These are phyloP conservation scores for Rosa chinensis DNA, from an alignment of 306 rosid genomes.

Conservation along the genomic window DNA sequence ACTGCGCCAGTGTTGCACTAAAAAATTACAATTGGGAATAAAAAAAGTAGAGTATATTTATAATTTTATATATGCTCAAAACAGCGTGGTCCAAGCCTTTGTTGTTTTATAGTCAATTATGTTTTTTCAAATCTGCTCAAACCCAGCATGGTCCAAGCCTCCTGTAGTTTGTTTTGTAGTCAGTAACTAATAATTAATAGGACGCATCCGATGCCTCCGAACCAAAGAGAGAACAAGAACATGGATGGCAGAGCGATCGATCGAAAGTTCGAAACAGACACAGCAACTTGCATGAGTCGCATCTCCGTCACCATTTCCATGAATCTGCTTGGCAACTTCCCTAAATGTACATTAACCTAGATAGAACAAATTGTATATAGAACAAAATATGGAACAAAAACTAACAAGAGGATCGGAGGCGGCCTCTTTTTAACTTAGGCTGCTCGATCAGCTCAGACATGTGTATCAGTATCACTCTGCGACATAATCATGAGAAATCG, in stretches of 20 bases:
- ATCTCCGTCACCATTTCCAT: neutral
- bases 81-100: neutral
- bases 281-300: conserved; percentile 2
- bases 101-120: neutral
- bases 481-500: neutral
- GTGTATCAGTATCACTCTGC: neutral
- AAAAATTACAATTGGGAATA: too few species aligned
- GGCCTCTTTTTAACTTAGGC: neutral
- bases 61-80: too few species aligned
- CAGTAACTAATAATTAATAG: neutral
- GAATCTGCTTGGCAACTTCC: neutral
- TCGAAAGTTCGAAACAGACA: neutral
- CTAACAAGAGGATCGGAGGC: neutral
- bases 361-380: neutral
- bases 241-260: neutral
- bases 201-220: neutral
- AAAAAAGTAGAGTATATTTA: too few species aligned
- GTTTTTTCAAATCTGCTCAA: neutral
- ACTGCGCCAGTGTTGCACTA: too few species aligned
- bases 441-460: neutral
- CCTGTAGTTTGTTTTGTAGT: neutral
- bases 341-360: neutral
- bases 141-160: neutral
- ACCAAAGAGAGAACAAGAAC: neutral
- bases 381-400: neutral